Base-by-base conservation (phyloP, 805 yeast species). In the Candida fluviatilis region DNA sequence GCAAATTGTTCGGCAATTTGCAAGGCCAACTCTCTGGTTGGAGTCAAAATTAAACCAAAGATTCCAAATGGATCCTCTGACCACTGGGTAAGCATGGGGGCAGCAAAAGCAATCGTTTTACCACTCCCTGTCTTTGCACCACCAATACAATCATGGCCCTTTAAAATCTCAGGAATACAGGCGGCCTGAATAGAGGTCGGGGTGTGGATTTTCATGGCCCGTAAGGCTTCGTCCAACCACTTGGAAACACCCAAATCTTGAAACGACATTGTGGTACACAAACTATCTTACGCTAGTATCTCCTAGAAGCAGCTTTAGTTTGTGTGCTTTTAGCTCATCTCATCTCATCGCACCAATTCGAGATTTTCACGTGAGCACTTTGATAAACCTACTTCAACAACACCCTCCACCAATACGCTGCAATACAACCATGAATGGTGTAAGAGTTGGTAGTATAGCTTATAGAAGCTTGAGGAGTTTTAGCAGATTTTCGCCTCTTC, bases 101-200 rank as follows among this genome's bases (percentile, higher is more conserved):
- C 95, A 1, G 91, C 98, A 72, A 93, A 93, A 1, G 98, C 96
- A 16, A 93, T 80, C 1, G 99, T 93, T 58, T 93, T 93, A 75
- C 99, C 99, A 13, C 95, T 83, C 62, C 99, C 99, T 0, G 99
- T 93, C 59, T 85, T 85, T 23, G 99, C 99, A 31, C 99, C 99
- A 36, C 99, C 99, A 37, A 93, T 91, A 62, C 96, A 90, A 58
- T 90, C 96, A 49, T 81, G 75, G 5, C 95, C 97, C 30, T 69
- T 71, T 27, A 93, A 57, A 40, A 93, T 85, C 40, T 82, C 76
- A 1, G 98, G 98, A 34, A 93, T 91, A 56, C 96, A 88, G 3
- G 88, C 86, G 6, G 67, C 56, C 58, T 93, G 99, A 65, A 93
- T 91, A 15, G 78, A 77, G 0, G 98, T 86, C 1, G 99, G 99